Percentiles rank a stretch among this genome's conserved stretches.
Evolutionary conservation across 2,329 filamentous ascomycete species (phyloP).

Genomic region (Venturia pyrina): DNA sequence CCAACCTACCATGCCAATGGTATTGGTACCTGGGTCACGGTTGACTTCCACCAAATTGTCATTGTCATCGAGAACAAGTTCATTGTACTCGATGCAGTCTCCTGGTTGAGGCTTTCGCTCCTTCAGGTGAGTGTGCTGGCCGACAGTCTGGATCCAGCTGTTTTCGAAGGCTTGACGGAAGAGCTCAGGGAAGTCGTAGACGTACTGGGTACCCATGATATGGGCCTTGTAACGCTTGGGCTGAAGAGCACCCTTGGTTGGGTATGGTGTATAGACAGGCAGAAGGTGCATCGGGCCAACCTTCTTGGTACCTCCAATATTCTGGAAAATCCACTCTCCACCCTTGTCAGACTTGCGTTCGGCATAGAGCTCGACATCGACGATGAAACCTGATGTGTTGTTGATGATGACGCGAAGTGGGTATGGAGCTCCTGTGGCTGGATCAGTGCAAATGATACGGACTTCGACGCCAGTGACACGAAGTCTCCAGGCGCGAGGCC

Average conservation of each 20-base stretch:
- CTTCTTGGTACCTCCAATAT: constrained; percentile 89
- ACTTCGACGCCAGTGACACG: constrained; percentile 97
- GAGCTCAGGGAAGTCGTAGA: constrained; percentile 98
- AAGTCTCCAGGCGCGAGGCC: constrained; percentile 87
- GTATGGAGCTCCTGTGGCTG: constrained; percentile 70
- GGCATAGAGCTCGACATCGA: constrained; percentile 94
- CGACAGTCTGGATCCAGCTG: constrained; percentile 70
- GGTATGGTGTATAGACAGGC: constrained; percentile 83
- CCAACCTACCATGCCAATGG: constrained; percentile 97
- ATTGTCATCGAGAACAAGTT: constrained; percentile 88
- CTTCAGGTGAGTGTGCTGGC: constrained; percentile 61
- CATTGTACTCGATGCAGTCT: constrained; percentile 87
- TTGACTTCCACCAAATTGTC: constrained; percentile 89
- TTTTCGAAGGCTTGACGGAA: constrained; percentile 98
- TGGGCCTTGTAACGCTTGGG: constrained; percentile 99
- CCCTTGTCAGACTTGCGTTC: constrained; percentile 98
- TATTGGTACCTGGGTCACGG: constrained; percentile 90
- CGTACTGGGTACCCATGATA: constrained; percentile 97
- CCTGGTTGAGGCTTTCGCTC: constrained; percentile 76
- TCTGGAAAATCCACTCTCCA: constrained; percentile 92
- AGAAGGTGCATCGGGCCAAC: constrained; percentile 91
- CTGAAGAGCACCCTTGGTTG: constrained; percentile 97
- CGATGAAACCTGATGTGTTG: constrained; percentile 96
- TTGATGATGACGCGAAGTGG: constrained; percentile 93
- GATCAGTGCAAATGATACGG: constrained; percentile 94